phyloP scores from a whole-genome alignment of 2,329 filamentous ascomycete species.

The Anthostomella pinea region DNA sequence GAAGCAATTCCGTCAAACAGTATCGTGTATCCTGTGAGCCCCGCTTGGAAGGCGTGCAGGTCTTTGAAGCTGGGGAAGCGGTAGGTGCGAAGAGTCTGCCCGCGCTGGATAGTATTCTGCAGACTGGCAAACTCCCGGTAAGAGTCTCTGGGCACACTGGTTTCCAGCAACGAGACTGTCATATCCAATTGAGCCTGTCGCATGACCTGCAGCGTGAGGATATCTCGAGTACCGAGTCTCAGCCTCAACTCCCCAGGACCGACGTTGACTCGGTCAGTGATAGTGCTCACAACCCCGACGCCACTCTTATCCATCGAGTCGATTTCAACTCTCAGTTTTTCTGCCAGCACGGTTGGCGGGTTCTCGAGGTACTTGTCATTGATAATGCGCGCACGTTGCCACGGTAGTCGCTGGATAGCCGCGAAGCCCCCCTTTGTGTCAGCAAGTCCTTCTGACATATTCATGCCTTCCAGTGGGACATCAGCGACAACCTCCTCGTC shows the following conservation, averaged over 20 bases:
- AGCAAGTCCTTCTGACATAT: conserved; percentile 54
- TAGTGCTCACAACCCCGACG: conserved; percentile 52
- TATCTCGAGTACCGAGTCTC: conserved; percentile 60
- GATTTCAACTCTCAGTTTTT: conserved; percentile 71
- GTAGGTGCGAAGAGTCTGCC: conserved; percentile 68
- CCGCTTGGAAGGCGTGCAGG: conserved; percentile 74
- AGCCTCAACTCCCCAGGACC: conserved; percentile 71
- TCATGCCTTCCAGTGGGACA: conserved; percentile 62
- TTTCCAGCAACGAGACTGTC: conserved; percentile 71
- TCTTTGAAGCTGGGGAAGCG: conserved; percentile 64
- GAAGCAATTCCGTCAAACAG: conserved; percentile 69
- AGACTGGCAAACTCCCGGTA: conserved; percentile 62
- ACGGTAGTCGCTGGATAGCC: conserved; percentile 52
- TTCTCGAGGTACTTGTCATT: conserved; percentile 67
- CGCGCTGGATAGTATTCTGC: conserved; percentile 50
- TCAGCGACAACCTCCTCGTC: conserved; percentile 72
- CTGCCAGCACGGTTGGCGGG: conserved; percentile 69
- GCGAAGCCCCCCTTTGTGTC: conserved; percentile 48
- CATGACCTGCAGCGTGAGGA: conserved; percentile 62
- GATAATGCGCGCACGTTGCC: conserved; percentile 68
- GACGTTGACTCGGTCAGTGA: conserved; percentile 82
- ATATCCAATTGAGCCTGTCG: conserved; percentile 75
- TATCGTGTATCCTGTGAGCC: conserved; percentile 77
- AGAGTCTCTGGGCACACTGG: conserved; percentile 59
- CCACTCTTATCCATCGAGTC: conserved; percentile 60